Percentiles rank a stretch among this genome's conserved stretches.
These are phyloP conservation scores for Diaporthe ilicicola DNA, from an alignment of 2,329 filamentous ascomycete species.

Conservation along the genomic window DNA sequence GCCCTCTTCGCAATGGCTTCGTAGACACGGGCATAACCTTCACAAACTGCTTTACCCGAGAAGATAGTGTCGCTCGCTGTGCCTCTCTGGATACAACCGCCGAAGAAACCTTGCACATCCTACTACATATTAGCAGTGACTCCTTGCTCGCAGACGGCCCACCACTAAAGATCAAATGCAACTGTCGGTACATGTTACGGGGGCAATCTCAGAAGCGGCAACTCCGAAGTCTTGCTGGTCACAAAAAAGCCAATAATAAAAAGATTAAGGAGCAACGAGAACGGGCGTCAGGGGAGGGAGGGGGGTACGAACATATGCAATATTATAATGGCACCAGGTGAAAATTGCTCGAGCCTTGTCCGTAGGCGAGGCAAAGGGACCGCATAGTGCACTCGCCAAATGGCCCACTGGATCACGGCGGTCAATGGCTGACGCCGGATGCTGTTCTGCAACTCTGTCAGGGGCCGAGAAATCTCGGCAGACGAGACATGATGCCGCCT, in stretches of 20 bases:
- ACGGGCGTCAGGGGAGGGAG: neutral
- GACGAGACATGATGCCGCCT: slow-evolving; percentile 66
- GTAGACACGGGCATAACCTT: slow-evolving; percentile 88
- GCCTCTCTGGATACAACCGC: slow-evolving; percentile 70
- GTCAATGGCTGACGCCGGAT: slow-evolving; percentile 77
- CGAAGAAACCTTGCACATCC: slow-evolving; percentile 79
- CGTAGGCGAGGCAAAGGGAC: slow-evolving; percentile 80
- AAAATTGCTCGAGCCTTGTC: slow-evolving; percentile 95
- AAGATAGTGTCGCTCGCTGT: slow-evolving; percentile 78
- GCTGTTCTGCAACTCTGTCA: slow-evolving; percentile 79
- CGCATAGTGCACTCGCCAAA: slow-evolving; percentile 80
- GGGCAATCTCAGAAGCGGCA: too few species aligned
- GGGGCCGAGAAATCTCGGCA: slow-evolving; percentile 90
- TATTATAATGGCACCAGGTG: slow-evolving; percentile 94
- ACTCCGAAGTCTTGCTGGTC: neutral
- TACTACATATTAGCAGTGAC: neutral
- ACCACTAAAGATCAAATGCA: neutral
- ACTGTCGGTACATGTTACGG: neutral
- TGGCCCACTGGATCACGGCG: slow-evolving; percentile 71
- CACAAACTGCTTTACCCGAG: slow-evolving; percentile 85
- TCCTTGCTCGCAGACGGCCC: neutral
- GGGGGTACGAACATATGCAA: slow-evolving; percentile 70
- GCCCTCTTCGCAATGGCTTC: slow-evolving; percentile 79
- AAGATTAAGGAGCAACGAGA: neutral
- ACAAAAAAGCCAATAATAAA: too few species aligned